phyloP scores from a whole-genome alignment of 306 rosid genomes.

The Cucumis cinereus region DNA sequence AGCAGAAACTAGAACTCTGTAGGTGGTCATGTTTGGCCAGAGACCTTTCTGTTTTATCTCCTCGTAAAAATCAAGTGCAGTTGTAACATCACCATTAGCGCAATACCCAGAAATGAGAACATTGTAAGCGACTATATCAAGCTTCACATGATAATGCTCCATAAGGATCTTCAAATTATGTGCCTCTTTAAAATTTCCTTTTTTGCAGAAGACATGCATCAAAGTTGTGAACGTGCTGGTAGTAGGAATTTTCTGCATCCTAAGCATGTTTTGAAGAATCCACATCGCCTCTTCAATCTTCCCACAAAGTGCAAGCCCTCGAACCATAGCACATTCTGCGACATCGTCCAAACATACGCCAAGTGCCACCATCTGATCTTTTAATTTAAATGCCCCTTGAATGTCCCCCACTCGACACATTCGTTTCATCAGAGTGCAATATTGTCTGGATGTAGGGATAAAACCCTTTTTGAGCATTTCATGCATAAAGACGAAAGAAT shows the following conservation, averaged over 20 bases:
- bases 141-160: slow-evolving; percentile 43
- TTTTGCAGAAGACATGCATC: slow-evolving; percentile 48
- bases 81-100: slow-evolving; percentile 36
- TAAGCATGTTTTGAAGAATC: slow-evolving; percentile 42
- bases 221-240: slow-evolving; percentile 64
- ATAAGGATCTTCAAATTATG: slow-evolving; percentile 36
- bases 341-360: slow-evolving; percentile 36
- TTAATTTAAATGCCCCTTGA: slow-evolving; percentile 43
- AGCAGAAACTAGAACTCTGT: slow-evolving; percentile 36
- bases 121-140: slow-evolving; percentile 44
- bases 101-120: slow-evolving; percentile 70
- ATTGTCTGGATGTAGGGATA: slow-evolving; percentile 41
- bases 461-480: slow-evolving; percentile 47
- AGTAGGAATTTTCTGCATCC: slow-evolving; percentile 39
- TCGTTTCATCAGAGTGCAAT: slow-evolving; percentile 45
- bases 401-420: slow-evolving; percentile 66
- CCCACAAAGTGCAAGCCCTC: slow-evolving; percentile 57
- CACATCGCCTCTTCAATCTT: slow-evolving; percentile 42
- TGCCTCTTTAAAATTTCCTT: slow-evolving; percentile 44
- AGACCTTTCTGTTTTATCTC: slow-evolving; percentile 53
- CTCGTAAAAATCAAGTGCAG: slow-evolving; percentile 55
- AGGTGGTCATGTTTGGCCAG: slow-evolving; percentile 47
- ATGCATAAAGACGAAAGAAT: slow-evolving; percentile 34
- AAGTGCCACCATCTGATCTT: slow-evolving; percentile 44
- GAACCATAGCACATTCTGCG: slow-evolving; percentile 60